Conservation (phyloP, 306 rosid genomes). For the Begonia peltatifolia region DNA sequence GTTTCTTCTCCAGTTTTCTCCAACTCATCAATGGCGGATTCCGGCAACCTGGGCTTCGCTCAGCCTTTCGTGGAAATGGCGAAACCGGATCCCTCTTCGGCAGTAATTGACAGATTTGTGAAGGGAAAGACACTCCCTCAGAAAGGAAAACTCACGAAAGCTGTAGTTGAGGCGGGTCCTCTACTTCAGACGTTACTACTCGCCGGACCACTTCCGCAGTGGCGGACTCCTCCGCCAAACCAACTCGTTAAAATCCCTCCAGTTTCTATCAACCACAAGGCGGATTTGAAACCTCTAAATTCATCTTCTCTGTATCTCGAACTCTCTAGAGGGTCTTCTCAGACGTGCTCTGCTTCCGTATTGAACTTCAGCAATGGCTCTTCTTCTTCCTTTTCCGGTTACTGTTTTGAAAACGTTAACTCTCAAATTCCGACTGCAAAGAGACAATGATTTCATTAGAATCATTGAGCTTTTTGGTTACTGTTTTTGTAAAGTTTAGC, state of each 20-base stretch:
- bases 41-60: too few species aligned
- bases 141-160: constrained; percentile 44
- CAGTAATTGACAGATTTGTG: constrained; percentile 23
- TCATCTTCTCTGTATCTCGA: constrained; percentile 7
- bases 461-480: not conserved
- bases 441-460: constrained; percentile 36
- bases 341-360: constrained; percentile 43
- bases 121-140: constrained; percentile 40
- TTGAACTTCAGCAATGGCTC: constrained; percentile 27
- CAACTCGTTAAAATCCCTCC: constrained; percentile 39
- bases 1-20: constrained; percentile 47
- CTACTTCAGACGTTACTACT: constrained; percentile 39
- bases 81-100: constrained; percentile 21
- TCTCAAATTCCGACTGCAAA: constrained; percentile 18
- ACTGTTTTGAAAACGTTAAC: constrained; percentile 11
- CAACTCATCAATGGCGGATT: constrained; percentile 34
- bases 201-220: constrained; percentile 61
- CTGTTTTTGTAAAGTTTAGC: too few species aligned
- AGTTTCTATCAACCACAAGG: constrained; percentile 9
- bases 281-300: constrained; percentile 10
- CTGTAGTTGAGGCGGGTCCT: constrained; percentile 61
- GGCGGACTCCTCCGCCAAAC: constrained; percentile 66
- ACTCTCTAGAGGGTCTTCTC: constrained; percentile 16
- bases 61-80: too few species aligned
- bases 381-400: constrained; percentile 1